Evolutionary conservation across 2,329 filamentous ascomycete species (phyloP).

Genomic region (Xylariaceae sp.): DNA sequence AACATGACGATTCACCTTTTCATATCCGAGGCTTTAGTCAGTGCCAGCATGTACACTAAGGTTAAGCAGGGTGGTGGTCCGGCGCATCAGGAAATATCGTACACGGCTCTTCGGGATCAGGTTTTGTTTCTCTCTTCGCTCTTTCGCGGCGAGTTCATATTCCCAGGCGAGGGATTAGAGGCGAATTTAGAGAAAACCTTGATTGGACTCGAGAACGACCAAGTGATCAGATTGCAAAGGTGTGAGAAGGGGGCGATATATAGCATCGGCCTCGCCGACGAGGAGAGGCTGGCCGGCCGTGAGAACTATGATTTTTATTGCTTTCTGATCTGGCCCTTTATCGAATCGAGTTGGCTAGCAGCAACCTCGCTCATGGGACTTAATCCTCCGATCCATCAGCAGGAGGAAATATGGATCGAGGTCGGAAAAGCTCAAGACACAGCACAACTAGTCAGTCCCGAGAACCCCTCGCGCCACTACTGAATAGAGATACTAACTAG

Average conservation of each 20-base stretch:
- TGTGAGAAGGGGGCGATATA: slow-evolving; percentile 62
- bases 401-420: slow-evolving; percentile 79
- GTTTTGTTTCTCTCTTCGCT: slow-evolving; percentile 90
- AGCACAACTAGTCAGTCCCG: slow-evolving; percentile 72
- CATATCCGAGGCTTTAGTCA: slow-evolving; percentile 90
- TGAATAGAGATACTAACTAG: slow-evolving; percentile 26
- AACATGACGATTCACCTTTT: slow-evolving; percentile 99
- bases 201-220: slow-evolving; percentile 76
- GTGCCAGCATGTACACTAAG: slow-evolving; percentile 85
- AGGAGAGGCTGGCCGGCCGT: slow-evolving; percentile 78
- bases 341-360: slow-evolving; percentile 92
- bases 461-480: neutral
- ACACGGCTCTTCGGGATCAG: slow-evolving; percentile 75
- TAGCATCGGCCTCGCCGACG: slow-evolving; percentile 75
- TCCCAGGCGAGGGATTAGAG: slow-evolving; percentile 82
- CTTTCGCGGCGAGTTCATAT: slow-evolving; percentile 97
- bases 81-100: slow-evolving; percentile 78
- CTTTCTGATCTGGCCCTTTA: slow-evolving; percentile 98
- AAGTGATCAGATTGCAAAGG: slow-evolving; percentile 73
- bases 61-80: slow-evolving; percentile 92
- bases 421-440: slow-evolving; percentile 78
- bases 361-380: slow-evolving; percentile 88
- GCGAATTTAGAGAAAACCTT: slow-evolving; percentile 84
- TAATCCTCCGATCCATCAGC: slow-evolving; percentile 68
- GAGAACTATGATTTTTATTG: slow-evolving; percentile 99